These are phyloP conservation scores for Colletotrichum lindemuthianum DNA, from an alignment of 2,329 filamentous ascomycete genomes.

Conservation along the genomic window DNA sequence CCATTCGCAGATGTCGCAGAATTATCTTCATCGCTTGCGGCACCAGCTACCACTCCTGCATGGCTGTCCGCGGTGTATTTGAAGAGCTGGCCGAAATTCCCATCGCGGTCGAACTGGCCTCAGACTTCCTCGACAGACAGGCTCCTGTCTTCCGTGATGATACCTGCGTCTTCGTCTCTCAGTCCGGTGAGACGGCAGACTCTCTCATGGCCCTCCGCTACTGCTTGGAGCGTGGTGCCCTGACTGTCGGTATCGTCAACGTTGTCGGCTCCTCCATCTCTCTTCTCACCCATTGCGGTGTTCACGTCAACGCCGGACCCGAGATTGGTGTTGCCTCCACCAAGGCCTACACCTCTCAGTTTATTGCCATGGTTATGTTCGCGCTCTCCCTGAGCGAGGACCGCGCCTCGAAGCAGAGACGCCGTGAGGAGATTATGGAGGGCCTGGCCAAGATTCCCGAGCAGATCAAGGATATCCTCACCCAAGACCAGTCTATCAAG, in stretches of 20 bases:
- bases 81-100: conserved; percentile 98
- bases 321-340: conserved; percentile 99
- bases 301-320: conserved; percentile 98
- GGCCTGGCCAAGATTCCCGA: conserved; percentile 87
- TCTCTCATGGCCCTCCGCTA: conserved; percentile 97
- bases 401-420: conserved; percentile 90
- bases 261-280: conserved; percentile 99
- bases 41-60: conserved; percentile 98
- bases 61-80: conserved; percentile 97
- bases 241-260: conserved; percentile 98
- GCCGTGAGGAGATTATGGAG: conserved; percentile 95
- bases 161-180: conserved; percentile 98
- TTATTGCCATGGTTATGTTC: conserved; percentile 99
- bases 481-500: conserved; percentile 95
- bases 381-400: conserved; percentile 96
- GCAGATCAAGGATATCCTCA: conserved; percentile 91
- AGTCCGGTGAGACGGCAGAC: conserved; percentile 98
- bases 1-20: conserved; percentile 94
- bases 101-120: conserved; percentile 95
- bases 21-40: conserved; percentile 99
- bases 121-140: conserved; percentile 96
- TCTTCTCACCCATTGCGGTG: conserved; percentile 98
- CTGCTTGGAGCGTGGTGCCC: conserved; percentile 95
- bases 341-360: conserved; percentile 99
- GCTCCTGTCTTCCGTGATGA: conserved; percentile 99